phyloP scores from a whole-genome alignment of 2,329 filamentous ascomycete genomes.

The Pseudocercospora cruenta region DNA sequence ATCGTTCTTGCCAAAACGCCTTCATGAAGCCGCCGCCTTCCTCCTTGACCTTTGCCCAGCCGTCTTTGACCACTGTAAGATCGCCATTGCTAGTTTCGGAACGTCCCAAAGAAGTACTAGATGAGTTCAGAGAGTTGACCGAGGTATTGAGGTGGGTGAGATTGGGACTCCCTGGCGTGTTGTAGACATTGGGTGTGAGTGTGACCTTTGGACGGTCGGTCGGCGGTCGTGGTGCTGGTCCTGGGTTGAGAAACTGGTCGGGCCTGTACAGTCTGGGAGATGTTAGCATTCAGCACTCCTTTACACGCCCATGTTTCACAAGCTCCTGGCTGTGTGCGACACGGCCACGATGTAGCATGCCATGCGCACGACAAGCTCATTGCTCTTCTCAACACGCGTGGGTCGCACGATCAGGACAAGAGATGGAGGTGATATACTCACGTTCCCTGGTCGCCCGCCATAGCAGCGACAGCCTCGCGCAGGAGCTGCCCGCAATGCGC shows the following conservation, averaged over 20 bases:
- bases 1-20: constrained; percentile 81
- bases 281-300: constrained; percentile 9
- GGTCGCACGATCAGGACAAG: not conserved
- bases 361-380: not conserved
- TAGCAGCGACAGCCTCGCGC: constrained; percentile 15
- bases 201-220: constrained; percentile 75
- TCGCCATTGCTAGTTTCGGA: constrained; percentile 45
- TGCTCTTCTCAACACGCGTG: not conserved
- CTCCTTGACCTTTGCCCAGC: constrained; percentile 86
- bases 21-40: constrained; percentile 69
- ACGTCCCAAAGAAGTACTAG: constrained; percentile 46
- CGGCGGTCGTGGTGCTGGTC: constrained; percentile 88
- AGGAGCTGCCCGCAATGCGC: constrained; percentile 17
- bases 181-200: constrained; percentile 72
- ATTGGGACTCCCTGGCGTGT: constrained; percentile 74
- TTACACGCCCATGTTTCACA: not conserved
- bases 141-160: constrained; percentile 22
- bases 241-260: constrained; percentile 90
- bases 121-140: constrained; percentile 44
- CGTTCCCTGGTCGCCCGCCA: constrained; percentile 22
- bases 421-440: constrained; percentile 8
- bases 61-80: constrained; percentile 58
- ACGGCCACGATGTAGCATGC: not conserved
- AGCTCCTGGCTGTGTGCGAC: not conserved
- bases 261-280: constrained; percentile 60